Conservation (phyloP, 2,329 filamentous ascomycete species). For the Xylariaceae sp. region DNA sequence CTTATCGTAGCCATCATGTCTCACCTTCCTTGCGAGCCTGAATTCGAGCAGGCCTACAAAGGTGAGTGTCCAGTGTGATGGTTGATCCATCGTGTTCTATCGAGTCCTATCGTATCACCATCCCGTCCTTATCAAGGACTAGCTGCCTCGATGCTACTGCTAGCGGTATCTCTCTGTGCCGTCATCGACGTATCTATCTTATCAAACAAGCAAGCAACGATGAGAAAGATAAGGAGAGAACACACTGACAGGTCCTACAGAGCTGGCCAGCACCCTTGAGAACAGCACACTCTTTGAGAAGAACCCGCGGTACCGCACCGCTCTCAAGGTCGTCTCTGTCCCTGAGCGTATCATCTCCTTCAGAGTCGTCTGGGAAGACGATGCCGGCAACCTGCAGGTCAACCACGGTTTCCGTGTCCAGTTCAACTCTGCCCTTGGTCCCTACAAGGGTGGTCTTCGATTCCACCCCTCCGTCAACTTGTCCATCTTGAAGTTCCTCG, state of each 20-base stretch:
- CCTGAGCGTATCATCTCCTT: conserved; percentile 97
- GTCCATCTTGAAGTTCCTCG: conserved; percentile 88
- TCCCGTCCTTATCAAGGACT: neutral
- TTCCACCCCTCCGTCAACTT: conserved; percentile 87
- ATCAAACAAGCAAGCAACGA: neutral
- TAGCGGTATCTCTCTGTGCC: neutral
- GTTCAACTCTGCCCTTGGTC: conserved; percentile 95
- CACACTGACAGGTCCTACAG: conserved; percentile 41
- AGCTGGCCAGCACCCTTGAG: conserved; percentile 92
- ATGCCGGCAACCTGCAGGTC: conserved; percentile 81
- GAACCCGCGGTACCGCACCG: conserved; percentile 90
- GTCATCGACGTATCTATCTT: neutral
- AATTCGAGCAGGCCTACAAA: conserved; percentile 98
- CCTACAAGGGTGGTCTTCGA: conserved; percentile 95
- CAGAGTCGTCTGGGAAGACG: conserved; percentile 94
- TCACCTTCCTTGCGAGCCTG: conserved; percentile 80
- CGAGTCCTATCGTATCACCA: too few species aligned
- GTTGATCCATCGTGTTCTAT: neutral
- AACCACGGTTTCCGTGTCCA: conserved; percentile 96
- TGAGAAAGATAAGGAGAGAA: neutral
- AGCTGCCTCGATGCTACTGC: neutral
- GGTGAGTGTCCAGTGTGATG: conserved; percentile 47
- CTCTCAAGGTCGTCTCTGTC: conserved; percentile 79
- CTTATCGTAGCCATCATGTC: conserved; percentile 52
- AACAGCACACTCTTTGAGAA: conserved; percentile 88